phyloP scores from a whole-genome alignment of 257 asterid genomes.

The Solanum okadae region DNA sequence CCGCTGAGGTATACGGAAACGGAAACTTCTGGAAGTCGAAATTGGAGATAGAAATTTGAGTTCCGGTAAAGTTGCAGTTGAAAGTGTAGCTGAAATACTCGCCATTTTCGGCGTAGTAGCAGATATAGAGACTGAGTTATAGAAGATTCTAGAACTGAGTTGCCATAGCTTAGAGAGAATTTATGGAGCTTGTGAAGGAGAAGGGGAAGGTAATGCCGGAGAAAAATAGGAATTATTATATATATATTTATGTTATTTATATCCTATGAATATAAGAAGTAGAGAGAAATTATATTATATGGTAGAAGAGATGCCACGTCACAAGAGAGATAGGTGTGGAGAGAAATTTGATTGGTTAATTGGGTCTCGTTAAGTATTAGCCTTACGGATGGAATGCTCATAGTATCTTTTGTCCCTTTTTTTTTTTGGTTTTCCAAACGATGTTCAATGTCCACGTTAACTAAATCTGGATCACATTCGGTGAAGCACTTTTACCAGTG shows the following conservation, averaged over 20 bases:
- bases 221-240: constrained; percentile 2
- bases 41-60: constrained; percentile 32
- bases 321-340: constrained; percentile 6
- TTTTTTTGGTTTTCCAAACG: no score
- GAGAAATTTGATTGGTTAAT: neutral
- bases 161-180: neutral
- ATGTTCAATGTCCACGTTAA: no score
- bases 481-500: no score
- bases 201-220: constrained; percentile 7
- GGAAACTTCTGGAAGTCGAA: constrained; percentile 28
- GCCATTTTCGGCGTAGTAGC: constrained; percentile 20
- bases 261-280: neutral
- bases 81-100: constrained; percentile 21
- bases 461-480: no score
- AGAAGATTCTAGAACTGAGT: neutral
- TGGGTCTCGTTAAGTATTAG: neutral
- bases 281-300: constrained; percentile 17
- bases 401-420: neutral
- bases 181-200: neutral
- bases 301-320: constrained; percentile 28
- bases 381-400: neutral
- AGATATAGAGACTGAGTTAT: neutral
- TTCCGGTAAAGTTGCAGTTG: constrained; percentile 22
- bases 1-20: constrained; percentile 10
- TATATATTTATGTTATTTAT: neutral